phyloP scores from a whole-genome alignment of 805 yeast species.

The Metschnikowia hibisci region DNA sequence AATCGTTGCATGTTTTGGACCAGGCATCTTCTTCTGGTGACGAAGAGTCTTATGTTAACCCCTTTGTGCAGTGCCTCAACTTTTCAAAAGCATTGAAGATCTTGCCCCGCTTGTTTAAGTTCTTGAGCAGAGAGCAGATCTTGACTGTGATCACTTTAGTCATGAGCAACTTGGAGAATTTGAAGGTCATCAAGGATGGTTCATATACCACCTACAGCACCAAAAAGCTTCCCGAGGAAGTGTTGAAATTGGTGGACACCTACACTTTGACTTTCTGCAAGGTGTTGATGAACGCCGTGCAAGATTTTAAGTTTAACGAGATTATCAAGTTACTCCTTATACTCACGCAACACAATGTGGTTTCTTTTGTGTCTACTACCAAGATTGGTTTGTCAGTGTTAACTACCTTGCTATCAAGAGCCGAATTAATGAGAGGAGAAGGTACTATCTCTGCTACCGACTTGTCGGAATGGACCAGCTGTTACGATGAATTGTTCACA shows the following conservation, averaged over 20 bases:
- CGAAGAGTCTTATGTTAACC: conserved; percentile 52
- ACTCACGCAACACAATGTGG: conserved; percentile 65
- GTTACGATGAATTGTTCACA: conserved; percentile 79
- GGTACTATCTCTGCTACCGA: conserved; percentile 53
- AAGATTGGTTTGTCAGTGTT: conserved; percentile 83
- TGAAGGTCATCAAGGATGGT: conserved; percentile 74
- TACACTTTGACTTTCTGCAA: conserved; percentile 81
- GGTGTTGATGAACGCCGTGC: conserved; percentile 75
- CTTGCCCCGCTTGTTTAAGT: conserved; percentile 83
- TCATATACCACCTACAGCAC: conserved; percentile 62
- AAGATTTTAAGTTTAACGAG: conserved; percentile 76
- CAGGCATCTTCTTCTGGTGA: conserved; percentile 51
- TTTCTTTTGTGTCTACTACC: conserved; percentile 61
- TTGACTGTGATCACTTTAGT: conserved; percentile 72
- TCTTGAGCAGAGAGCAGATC: conserved; percentile 71
- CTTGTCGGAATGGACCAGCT: conserved; percentile 66
- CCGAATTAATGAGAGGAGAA: conserved; percentile 88
- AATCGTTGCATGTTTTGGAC: conserved; percentile 68
- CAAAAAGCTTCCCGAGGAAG: conserved; percentile 50
- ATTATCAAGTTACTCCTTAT: conserved; percentile 72
- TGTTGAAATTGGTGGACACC: conserved; percentile 61
- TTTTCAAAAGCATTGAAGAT: conserved; percentile 86
- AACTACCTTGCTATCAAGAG: conserved; percentile 87
- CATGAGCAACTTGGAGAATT: conserved; percentile 73
- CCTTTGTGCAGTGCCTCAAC: conserved; percentile 77